Percentiles rank a stretch among this genome's conserved stretches.
Evolutionary conservation across 805 yeast genomes (phyloP).

Genomic region (Kockiozyma suomiensis): DNA sequence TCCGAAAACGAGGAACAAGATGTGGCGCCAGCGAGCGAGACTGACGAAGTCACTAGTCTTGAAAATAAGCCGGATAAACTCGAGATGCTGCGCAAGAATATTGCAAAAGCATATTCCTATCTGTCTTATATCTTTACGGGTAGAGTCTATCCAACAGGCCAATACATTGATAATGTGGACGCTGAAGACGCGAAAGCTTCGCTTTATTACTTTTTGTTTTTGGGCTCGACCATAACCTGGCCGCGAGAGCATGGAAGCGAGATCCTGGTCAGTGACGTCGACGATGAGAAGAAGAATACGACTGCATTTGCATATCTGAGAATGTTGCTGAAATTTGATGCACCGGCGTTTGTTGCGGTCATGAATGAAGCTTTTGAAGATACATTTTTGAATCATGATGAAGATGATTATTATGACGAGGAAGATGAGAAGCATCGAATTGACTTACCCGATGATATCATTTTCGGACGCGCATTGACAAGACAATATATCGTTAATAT

Average conservation of each 20-base stretch:
- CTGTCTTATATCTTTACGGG: slow-evolving; percentile 73
- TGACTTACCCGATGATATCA: slow-evolving; percentile 28
- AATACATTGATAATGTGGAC: slow-evolving; percentile 46
- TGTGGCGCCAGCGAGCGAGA: slow-evolving; percentile 23
- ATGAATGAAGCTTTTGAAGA: slow-evolving; percentile 87
- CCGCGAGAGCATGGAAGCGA: slow-evolving; percentile 46
- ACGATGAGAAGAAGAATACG: slow-evolving; percentile 42
- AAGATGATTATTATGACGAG: slow-evolving; percentile 36
- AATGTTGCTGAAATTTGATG: slow-evolving; percentile 56
- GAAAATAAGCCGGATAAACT: slow-evolving; percentile 33
- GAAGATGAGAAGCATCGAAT: slow-evolving; percentile 48
- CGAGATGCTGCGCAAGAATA: slow-evolving; percentile 26
- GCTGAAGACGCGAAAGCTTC: slow-evolving; percentile 51
- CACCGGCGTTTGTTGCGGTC: slow-evolving; percentile 63
- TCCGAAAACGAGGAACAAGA: slow-evolving; percentile 12
- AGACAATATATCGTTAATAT: slow-evolving; percentile 81
- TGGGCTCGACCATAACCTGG: slow-evolving; percentile 52
- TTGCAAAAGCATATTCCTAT: slow-evolving; percentile 56
- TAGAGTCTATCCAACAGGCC: slow-evolving; percentile 76
- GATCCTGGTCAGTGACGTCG: slow-evolving; percentile 41
- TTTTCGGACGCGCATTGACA: slow-evolving; percentile 48
- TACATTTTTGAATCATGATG: slow-evolving; percentile 60
- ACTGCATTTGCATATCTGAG: slow-evolving; percentile 73
- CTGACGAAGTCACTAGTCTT: background rate
- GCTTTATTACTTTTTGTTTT: slow-evolving; percentile 61